A percentile compares a stretch with the other conserved stretches of the same genome.
These are phyloP conservation scores for Cyclotella atomus DNA, from an alignment of 108 stramenopile genomes.

Conservation along the genomic window DNA sequence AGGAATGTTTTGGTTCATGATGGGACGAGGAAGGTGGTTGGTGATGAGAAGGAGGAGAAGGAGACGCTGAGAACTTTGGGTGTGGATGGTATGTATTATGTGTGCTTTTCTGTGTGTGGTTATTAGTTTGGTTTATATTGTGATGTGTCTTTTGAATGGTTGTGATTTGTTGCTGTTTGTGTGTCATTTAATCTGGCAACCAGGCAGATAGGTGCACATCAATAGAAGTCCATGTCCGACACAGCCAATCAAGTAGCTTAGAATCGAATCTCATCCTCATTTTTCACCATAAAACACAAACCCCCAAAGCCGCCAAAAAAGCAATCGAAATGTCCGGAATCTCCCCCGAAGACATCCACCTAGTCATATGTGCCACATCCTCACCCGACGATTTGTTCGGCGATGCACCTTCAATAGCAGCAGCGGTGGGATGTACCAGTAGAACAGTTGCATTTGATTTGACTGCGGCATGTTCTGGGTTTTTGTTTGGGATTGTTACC, in stretches of 20 bases:
- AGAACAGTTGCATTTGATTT: constrained; percentile 90
- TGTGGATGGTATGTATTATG: constrained; percentile 10
- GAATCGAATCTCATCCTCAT: background rate
- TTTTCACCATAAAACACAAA: background rate
- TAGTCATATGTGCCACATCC: constrained; percentile 92
- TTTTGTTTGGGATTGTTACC: constrained; percentile 92
- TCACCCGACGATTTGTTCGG: constrained; percentile 96
- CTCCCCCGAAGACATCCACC: constrained; percentile 74
- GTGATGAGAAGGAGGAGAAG: background rate
- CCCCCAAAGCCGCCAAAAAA: constrained; percentile 52
- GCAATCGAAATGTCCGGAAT: constrained; percentile 83
- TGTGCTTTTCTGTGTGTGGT: background rate
- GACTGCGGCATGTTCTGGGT: constrained; percentile 96
- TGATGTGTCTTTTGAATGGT: background rate
- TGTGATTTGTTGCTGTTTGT: no score
- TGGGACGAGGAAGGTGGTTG: constrained; percentile 19
- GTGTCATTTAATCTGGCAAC: no score
- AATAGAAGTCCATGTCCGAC: no score
- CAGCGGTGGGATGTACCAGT: constrained; percentile 72
- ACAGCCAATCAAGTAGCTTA: no score
- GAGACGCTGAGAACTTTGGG: constrained; percentile 58
- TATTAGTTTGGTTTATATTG: background rate
- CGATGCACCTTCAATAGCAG: constrained; percentile 89
- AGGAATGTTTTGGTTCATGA: constrained; percentile 74
- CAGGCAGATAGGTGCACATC: no score